These are phyloP conservation scores for Fusarium scirpi DNA, from an alignment of 2,329 filamentous ascomycete genomes.

Conservation along the genomic window DNA sequence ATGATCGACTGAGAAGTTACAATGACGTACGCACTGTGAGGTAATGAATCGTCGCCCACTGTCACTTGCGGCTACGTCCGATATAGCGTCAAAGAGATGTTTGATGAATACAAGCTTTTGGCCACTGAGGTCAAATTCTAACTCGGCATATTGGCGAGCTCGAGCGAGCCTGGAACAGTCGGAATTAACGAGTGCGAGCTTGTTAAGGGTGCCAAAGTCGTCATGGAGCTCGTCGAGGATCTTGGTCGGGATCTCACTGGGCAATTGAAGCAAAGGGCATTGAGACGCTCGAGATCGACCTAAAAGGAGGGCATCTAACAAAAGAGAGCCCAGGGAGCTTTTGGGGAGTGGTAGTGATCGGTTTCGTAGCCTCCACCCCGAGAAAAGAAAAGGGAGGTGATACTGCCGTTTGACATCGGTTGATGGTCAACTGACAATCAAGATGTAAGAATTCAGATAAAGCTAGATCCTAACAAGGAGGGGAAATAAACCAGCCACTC, in stretches of 20 bases:
- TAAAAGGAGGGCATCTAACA: not conserved
- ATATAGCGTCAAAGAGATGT: not conserved
- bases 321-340: not conserved
- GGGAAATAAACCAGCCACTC: too few relatives aligned
- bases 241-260: not conserved
- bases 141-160: slow-evolving; percentile 25
- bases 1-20: too few relatives aligned
- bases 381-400: too few relatives aligned
- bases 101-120: not conserved
- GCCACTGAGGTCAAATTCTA: slow-evolving; percentile 28
- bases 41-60: not conserved
- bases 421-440: too few relatives aligned
- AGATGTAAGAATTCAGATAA: too few relatives aligned
- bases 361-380: not conserved
- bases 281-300: not conserved
- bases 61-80: too few relatives aligned
- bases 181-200: slow-evolving; percentile 26
- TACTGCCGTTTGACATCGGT: too few relatives aligned
- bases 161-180: slow-evolving; percentile 30
- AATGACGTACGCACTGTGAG: too few relatives aligned
- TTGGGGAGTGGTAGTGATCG: not conserved
- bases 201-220: not conserved
- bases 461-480: too few relatives aligned
- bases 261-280: not conserved
- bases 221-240: not conserved